These are phyloP conservation scores for Phytophthora quininea DNA, from an alignment of 352 stramenopile genomes.

Conservation along the genomic window DNA sequence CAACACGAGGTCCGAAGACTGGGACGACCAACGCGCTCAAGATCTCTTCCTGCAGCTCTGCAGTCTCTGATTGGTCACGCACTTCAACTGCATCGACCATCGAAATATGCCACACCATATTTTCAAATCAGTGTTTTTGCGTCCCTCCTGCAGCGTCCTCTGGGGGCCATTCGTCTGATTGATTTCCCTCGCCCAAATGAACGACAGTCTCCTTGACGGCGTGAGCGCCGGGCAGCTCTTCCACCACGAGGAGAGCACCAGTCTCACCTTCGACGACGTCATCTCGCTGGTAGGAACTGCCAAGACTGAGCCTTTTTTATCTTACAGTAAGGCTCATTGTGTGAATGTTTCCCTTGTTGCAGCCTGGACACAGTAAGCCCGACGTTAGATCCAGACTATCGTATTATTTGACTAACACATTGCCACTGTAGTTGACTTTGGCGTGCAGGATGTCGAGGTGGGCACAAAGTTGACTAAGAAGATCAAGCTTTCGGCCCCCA, in stretches of 20 bases:
- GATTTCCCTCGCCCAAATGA: slow-evolving; percentile 7
- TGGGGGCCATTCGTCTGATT: no score
- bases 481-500: slow-evolving; percentile 93
- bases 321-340: slow-evolving; percentile 19
- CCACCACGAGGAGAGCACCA: slow-evolving; percentile 66
- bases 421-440: slow-evolving; percentile 88
- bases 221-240: slow-evolving; percentile 80
- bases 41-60: slow-evolving; percentile 77
- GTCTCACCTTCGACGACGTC: slow-evolving; percentile 87
- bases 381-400: no score
- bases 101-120: not conserved
- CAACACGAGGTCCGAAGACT: slow-evolving; percentile 31
- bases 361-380: slow-evolving; percentile 75
- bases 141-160: not conserved
- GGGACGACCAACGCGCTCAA: slow-evolving; percentile 61
- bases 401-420: not conserved
- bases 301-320: slow-evolving; percentile 1
- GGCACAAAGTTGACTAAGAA: slow-evolving; percentile 88
- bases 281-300: slow-evolving; percentile 70
- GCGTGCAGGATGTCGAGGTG: slow-evolving; percentile 93
- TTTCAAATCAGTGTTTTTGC: not conserved
- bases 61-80: slow-evolving; percentile 29
- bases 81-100: slow-evolving; percentile 9
- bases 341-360: slow-evolving; percentile 6
- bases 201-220: slow-evolving; percentile 59